Evolutionary conservation across 2,329 filamentous ascomycete genomes (phyloP), one percentile per base, ranked within the genome.

Genomic region (Macrophomina phaseolina): DNA sequence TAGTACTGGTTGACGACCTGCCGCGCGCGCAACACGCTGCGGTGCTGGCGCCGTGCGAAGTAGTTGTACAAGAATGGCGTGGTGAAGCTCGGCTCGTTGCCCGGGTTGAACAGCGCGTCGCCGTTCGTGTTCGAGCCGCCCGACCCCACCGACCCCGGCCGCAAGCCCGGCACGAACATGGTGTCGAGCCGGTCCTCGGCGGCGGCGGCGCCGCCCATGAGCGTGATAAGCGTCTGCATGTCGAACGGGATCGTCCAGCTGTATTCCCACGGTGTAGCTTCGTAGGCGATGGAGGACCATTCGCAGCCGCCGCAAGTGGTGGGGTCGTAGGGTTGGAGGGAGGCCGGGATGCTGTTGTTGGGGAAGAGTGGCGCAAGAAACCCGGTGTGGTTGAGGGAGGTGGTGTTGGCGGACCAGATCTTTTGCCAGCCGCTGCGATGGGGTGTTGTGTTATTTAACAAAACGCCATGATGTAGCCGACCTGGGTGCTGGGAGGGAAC

Each of bases 171-270:
- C 48, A 76, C 67, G 70, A 81, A 81, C 6, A 78, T 71, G 67
- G 80, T 80, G 67, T 82, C 79, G 0, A 82, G 75, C 3, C 80
- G 73, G 0, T 69, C 58, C 64, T 81, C 80, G 68, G 81, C 81
- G 45, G 74, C 75, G 1, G 70, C 60, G 0, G 71, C 53, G 0
- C 80, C 81, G 6, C 80, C 81, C 78, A 81, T 81, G 64, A 81
- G 77, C 1, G 76, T 67, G 45, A 82, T 82, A 18, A 82, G 71
- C 3, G 76, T 78, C 23, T 76, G 70, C 60, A 81, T 74, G 52
- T 82, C 80, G 64, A 81, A 79, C 1, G 80, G 81, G 6, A 81
- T 73, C 1, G 78, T 79, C 64, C 81, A 82, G 1, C 77, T 79
- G 67, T 82, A 82, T 61, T 82, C 79, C 74, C 80, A 81, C 4